Base-by-base conservation (phyloP, 495 filamentous ascomycete species). In the Talaromyces liani region DNA sequence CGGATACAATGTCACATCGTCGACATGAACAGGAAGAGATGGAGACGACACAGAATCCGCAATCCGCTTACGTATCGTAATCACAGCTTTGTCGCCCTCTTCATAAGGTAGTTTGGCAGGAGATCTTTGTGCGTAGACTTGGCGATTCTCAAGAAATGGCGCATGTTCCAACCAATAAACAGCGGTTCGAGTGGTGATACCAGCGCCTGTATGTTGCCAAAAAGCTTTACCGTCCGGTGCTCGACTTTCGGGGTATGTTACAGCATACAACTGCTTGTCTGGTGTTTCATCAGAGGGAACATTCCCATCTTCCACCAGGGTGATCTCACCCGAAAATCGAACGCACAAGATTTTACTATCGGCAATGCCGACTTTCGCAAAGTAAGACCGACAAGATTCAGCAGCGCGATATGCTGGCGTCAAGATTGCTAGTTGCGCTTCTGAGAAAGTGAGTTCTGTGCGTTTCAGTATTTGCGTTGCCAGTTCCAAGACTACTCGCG, bases 21-120 rank as follows among this genome's bases (percentile, higher is more conserved):
- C 66, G 25, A 81, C 83, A n/a, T 76, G 76, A 1, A 87, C 78
- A 25, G 82, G 82, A 56, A 36, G 49, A 22, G 53, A 62, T 18
- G 45, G 49, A 6, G 53, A 56, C 3, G 53, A 56, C 9, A 56
- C 53, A 9, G 27, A 25, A 18, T 56, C 10, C 10, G 53, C 53
- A 27, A 77, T 70, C 56, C 3, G 66, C 65, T 3, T 68, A 65
- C 2, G 69, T 27, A 56, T 56, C 53, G 0, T 14, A 27, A 56
- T 27, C 22, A 56, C 27, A 22, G 53, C 53, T 14, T 29, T 56
- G 5, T 56, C 22, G 1, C 53, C 27, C 27, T 56, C 53, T 29
- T 25, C 53, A 25, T 20, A 27, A 2, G 53, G 53, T 27, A 56
- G 22, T 0, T 29, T n/a, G 64, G 22, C 27, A 2, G 53, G 22